Conservation (phyloP, 805 yeast genomes). For the Torulaspora franciscae region DNA sequence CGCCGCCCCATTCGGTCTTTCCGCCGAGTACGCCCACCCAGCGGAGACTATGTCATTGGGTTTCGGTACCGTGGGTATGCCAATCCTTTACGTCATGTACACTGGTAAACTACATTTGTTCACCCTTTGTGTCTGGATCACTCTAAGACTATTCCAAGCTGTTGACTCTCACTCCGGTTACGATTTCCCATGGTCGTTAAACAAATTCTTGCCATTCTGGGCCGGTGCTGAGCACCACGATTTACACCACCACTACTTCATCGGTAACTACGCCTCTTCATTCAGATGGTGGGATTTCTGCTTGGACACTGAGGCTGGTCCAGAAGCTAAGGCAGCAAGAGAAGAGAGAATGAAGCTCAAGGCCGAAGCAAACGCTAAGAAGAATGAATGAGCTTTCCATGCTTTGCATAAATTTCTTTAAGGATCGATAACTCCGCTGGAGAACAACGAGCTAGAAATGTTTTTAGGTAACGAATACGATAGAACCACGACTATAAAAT, state of each 20-base stretch:
- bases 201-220: conserved; percentile 91
- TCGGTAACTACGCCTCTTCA: conserved; percentile 90
- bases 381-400: conserved; percentile 9
- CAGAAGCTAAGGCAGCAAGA: conserved; percentile 68
- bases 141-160: conserved; percentile 87
- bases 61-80: conserved; percentile 94
- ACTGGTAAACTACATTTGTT: conserved; percentile 76
- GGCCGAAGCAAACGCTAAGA: conserved; percentile 46
- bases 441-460: not conserved
- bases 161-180: conserved; percentile 97
- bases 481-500: not conserved
- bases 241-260: conserved; percentile 92
- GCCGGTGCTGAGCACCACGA: conserved; percentile 99
- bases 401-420: conserved; percentile 1
- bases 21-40: conserved; percentile 98
- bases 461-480: not conserved
- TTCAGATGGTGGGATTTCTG: conserved; percentile 95
- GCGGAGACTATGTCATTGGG: conserved; percentile 87
- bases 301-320: conserved; percentile 87
- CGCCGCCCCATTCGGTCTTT: conserved; percentile 95
- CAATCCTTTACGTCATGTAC: conserved; percentile 74
- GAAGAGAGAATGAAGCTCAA: conserved; percentile 56
- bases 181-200: conserved; percentile 95
- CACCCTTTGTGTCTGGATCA: conserved; percentile 87
- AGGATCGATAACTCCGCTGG: not conserved